These are phyloP conservation scores for Pythium dissimile DNA, from an alignment of 352 stramenopile species.

Conservation along the genomic window DNA sequence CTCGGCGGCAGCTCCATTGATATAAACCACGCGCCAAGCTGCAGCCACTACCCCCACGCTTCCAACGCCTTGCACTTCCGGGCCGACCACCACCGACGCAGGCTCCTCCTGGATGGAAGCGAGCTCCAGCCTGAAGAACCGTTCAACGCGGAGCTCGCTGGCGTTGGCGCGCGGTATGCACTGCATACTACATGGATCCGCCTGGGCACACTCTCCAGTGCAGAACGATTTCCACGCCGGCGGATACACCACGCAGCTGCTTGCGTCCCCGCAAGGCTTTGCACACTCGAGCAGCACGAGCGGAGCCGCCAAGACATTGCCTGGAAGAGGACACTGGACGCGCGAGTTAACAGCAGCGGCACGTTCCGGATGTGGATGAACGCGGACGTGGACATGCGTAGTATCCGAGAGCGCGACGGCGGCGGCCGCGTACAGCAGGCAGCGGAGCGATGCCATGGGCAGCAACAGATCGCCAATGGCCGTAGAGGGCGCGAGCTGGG, in stretches of 20 bases:
- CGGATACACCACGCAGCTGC: constrained; percentile 2
- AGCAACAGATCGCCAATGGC: neutral
- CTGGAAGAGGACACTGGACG: constrained; percentile 10
- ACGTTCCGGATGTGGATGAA: no score
- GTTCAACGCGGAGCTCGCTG: neutral
- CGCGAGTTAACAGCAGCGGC: no score
- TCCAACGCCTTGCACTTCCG: neutral
- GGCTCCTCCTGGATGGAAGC: neutral
- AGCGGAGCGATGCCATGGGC: neutral
- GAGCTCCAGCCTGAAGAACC: neutral
- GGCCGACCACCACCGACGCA: neutral
- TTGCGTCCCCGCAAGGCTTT: neutral
- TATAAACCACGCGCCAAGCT: neutral
- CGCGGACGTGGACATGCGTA: neutral
- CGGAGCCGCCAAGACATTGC: neutral
- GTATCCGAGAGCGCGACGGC: neutral
- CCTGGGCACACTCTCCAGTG: neutral
- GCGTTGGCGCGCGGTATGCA: neutral
- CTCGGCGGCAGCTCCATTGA: neutral
- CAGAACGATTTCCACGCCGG: neutral
- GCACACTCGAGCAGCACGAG: constrained; percentile 2
- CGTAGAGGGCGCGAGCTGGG: neutral
- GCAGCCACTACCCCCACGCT: neutral
- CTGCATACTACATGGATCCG: neutral
- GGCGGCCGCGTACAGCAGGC: neutral